These are phyloP conservation scores for Cucurbitaria berberidis DNA, from an alignment of 2,329 filamentous ascomycete genomes.

Conservation along the genomic window DNA sequence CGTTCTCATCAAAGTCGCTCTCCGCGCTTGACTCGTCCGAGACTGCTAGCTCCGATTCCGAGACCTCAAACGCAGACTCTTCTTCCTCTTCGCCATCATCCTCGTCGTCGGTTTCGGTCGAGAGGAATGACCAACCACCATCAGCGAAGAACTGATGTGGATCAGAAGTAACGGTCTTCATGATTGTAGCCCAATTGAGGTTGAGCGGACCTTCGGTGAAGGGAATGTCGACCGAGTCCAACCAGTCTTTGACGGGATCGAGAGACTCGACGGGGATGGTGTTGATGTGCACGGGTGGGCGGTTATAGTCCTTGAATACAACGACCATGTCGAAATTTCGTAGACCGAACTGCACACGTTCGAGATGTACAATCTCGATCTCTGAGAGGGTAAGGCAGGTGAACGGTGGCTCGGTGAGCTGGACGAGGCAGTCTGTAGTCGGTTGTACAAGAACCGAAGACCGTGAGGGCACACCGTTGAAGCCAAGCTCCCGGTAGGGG, in stretches of 20 bases:
- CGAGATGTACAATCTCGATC: slow-evolving; percentile 93
- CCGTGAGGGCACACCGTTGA: slow-evolving; percentile 94
- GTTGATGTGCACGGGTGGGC: slow-evolving; percentile 92
- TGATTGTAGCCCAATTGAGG: slow-evolving; percentile 98
- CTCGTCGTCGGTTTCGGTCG: slow-evolving; percentile 85
- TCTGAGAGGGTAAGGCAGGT: slow-evolving; percentile 94
- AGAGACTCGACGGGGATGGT: slow-evolving; percentile 96
- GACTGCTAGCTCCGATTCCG: slow-evolving; percentile 76
- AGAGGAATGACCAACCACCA: slow-evolving; percentile 93
- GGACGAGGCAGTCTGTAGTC: slow-evolving; percentile 94
- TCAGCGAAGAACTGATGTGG: slow-evolving; percentile 95
- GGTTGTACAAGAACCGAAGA: slow-evolving; percentile 96
- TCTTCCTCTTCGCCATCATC: slow-evolving; percentile 78
- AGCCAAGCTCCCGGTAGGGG: slow-evolving; percentile 93
- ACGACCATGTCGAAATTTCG: slow-evolving; percentile 99
- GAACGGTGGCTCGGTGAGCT: slow-evolving; percentile 96
- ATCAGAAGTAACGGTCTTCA: slow-evolving; percentile 97
- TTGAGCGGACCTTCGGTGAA: slow-evolving; percentile 95
- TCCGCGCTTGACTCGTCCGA: slow-evolving; percentile 82
- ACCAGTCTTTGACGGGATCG: slow-evolving; percentile 96
- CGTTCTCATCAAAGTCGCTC: slow-evolving; percentile 92
- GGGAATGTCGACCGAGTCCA: slow-evolving; percentile 93
- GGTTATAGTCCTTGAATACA: slow-evolving; percentile 95
- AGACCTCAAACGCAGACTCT: slow-evolving; percentile 90
- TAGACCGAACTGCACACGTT: slow-evolving; percentile 92